phyloP scores from a whole-genome alignment of 1,284 basidiomycete species.

The Cryptococcus sp. region DNA sequence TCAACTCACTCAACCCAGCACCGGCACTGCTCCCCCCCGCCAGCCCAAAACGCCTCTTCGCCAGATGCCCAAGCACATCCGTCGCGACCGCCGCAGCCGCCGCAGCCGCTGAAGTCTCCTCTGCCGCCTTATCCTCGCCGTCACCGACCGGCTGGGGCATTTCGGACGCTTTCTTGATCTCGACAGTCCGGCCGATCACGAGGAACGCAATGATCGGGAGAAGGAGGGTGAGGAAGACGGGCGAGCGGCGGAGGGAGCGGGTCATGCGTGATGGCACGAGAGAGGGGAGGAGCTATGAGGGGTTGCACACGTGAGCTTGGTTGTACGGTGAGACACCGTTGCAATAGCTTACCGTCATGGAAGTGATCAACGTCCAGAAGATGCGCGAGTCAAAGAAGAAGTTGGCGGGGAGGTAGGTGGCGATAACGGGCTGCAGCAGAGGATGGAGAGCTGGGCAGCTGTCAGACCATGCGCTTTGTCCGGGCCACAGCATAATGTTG shows the following conservation, averaged over 20 bases:
- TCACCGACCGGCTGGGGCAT: slow-evolving; percentile 38
- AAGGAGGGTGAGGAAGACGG: slow-evolving; percentile 33
- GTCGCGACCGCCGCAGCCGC: neutral
- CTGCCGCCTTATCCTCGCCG: slow-evolving; percentile 1
- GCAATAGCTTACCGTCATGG: slow-evolving; percentile 27
- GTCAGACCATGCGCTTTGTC: neutral
- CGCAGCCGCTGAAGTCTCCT: neutral
- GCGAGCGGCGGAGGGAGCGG: slow-evolving; percentile 25
- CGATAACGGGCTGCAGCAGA: slow-evolving; percentile 37
- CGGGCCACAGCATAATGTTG: slow-evolving; percentile 3
- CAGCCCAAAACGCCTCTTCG: slow-evolving; percentile 27
- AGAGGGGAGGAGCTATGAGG: slow-evolving; percentile 36
- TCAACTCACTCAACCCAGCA: slow-evolving; percentile 42
- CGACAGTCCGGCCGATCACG: slow-evolving; percentile 47
- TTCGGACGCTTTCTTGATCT: slow-evolving; percentile 39
- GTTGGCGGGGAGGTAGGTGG: slow-evolving; percentile 29
- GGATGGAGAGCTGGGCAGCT: slow-evolving; percentile 34
- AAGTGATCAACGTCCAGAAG: slow-evolving; percentile 39
- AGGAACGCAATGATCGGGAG: slow-evolving; percentile 46
- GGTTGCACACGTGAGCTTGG: neutral
- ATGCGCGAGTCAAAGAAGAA: slow-evolving; percentile 30
- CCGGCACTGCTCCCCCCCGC: slow-evolving; percentile 34
- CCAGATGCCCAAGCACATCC: slow-evolving; percentile 10
- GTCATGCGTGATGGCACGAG: slow-evolving; percentile 39
- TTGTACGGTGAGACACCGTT: neutral